These are phyloP conservation scores for Pleurotus platypus DNA, from an alignment of 768 basidiomycete genomes.

Conservation along the genomic window DNA sequence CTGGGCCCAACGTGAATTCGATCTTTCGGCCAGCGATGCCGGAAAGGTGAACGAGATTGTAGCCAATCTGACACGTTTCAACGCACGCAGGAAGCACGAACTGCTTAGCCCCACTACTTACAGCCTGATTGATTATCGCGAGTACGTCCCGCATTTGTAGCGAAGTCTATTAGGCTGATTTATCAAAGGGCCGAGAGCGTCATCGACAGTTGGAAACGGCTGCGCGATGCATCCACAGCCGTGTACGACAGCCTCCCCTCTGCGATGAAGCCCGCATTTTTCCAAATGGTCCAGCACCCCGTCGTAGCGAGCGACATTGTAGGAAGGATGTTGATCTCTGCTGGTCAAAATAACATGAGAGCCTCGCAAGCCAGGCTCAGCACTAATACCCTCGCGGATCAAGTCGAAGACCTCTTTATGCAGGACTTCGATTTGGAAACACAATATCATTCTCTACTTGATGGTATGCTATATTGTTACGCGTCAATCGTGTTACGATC, in stretches of 20 bases:
- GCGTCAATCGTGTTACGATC: background rate
- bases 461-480: conserved; percentile 32
- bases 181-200: conserved; percentile 52
- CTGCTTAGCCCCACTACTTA: conserved; percentile 58
- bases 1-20: conserved; percentile 70
- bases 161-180: too few species aligned
- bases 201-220: conserved; percentile 43
- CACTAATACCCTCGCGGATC: conserved; percentile 53
- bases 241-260: conserved; percentile 52
- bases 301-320: conserved; percentile 57
- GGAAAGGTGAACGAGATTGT: conserved; percentile 47
- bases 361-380: conserved; percentile 63
- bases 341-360: conserved; percentile 57
- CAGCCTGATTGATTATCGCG: conserved; percentile 63
- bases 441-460: conserved; percentile 54
- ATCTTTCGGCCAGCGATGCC: conserved; percentile 35
- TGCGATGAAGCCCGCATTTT: conserved; percentile 55
- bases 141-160: conserved; percentile 36
- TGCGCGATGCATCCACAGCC: conserved; percentile 45
- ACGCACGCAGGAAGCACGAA: conserved; percentile 64
- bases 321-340: conserved; percentile 53
- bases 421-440: conserved; percentile 58
- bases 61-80: conserved; percentile 51
- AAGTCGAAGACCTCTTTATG: conserved; percentile 55
- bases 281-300: conserved; percentile 69